Base-by-base conservation (phyloP, 176 grass and related monocot species). In the Miscanthus lutarioriparius region DNA sequence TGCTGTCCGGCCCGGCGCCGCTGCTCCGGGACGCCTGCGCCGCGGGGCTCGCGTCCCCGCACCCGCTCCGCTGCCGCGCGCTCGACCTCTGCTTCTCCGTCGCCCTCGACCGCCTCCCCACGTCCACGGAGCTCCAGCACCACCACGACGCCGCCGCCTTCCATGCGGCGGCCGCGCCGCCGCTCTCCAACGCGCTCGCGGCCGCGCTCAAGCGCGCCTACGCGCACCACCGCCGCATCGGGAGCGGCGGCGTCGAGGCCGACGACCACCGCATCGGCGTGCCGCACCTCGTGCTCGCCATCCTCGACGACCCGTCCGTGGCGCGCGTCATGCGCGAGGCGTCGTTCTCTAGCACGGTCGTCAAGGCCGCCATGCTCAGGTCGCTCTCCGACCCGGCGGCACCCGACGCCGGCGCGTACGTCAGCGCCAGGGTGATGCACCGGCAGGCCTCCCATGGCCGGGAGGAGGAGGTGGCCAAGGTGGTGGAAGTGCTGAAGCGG, bases 241-340 rank as follows among this genome's bases (percentile, higher is more conserved):
- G 89, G 22, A 38, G 65, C 64, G 80, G 82, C 16, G 64, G 49
- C 4, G 83, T 67, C 1, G 88, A 87, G 59, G 67, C 81, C 14
- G 88, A 91, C 44, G 86, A 94, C 79, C 90, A 93, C 35, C 87
- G 87, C 39, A 91, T 98, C 25, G 96, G 94, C 45, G 89, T 95
- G 27, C 78, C 87, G 22, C 92, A 98, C 71, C 86, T 98, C 40
- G 88, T 88, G 9, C 72, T 95, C 7, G 89, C 96, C 67, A 91
- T 95, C 66, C 96, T 98, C 8, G 96, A 98, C 56, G 96, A 98
- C 78, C 96, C 96, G 2, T 95, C 92, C 30, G 96, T 98, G 12
- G 94, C 92, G 35, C 93, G 93, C 76, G 96, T 98, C 80, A 98
- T 95, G 93, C 88, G 91, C 9, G 95, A 98, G 95, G 95, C 45